Evolutionary conservation across 2,329 filamentous ascomycete genomes (phyloP).

Genomic region (Eutypella sp.): DNA sequence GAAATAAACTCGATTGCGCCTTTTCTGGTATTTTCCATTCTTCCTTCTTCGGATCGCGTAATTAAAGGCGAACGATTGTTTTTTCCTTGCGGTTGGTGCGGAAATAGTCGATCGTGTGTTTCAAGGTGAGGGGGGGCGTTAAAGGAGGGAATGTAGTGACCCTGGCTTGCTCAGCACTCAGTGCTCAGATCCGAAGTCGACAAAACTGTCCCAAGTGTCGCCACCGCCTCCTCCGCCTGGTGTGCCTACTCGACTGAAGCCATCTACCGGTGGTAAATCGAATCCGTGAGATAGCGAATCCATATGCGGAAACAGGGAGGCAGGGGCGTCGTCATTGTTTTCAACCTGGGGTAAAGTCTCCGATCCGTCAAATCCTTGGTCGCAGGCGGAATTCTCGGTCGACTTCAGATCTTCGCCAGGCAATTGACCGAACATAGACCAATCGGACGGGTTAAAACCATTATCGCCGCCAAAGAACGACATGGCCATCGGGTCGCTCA

Average conservation of each 20-base stretch:
- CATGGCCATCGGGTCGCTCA: slow-evolving; percentile 25
- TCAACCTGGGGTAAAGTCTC: too few relatives aligned
- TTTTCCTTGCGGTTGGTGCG: too few relatives aligned
- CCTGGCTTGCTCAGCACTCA: too few relatives aligned
- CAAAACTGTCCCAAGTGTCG: slow-evolving; percentile 24
- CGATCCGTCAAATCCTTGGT: neutral
- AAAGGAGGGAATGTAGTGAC: too few relatives aligned
- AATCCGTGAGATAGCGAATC: slow-evolving; percentile 7
- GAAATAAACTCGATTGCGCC: too few relatives aligned
- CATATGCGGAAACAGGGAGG: slow-evolving; percentile 12
- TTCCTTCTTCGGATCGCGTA: too few relatives aligned
- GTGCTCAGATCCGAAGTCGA: slow-evolving; percentile 26
- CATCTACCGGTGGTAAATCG: slow-evolving; percentile 8
- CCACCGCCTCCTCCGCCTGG: slow-evolving; percentile 12
- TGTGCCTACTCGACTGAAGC: slow-evolving; percentile 15
- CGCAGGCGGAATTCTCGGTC: slow-evolving; percentile 1
- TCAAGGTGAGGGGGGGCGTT: too few relatives aligned
- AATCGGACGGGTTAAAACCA: slow-evolving; percentile 11
- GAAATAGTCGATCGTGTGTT: too few relatives aligned
- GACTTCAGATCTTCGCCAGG: slow-evolving; percentile 1
- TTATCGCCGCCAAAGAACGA: slow-evolving; percentile 21
- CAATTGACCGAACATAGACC: slow-evolving; percentile 16
- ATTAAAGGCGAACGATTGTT: too few relatives aligned
- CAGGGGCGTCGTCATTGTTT: slow-evolving; percentile 6
- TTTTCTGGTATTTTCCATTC: too few relatives aligned